phyloP scores from a whole-genome alignment of 768 basidiomycete genomes.

The Suillus americanus region DNA sequence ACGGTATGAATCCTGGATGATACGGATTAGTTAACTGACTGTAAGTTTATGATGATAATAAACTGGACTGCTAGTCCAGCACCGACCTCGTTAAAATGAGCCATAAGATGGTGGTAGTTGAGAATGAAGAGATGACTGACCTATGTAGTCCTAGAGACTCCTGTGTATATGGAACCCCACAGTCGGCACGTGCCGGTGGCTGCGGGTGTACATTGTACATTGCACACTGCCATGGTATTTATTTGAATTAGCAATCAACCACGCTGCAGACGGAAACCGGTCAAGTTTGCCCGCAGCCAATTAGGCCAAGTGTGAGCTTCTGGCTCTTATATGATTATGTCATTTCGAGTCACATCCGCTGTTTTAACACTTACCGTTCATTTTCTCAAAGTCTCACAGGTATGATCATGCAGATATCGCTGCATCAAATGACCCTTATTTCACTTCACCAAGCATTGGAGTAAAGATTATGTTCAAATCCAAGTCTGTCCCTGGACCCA shows the following conservation, averaged over 20 bases:
- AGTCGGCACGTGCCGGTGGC: background rate
- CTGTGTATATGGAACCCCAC: background rate
- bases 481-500: no score
- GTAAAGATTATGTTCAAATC: no score
- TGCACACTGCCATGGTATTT: background rate
- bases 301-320: no score
- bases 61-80: background rate
- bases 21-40: background rate
- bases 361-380: no score
- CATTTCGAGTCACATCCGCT: no score
- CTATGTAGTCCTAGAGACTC: background rate
- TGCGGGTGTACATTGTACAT: no score
- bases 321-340: no score
- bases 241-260: background rate
- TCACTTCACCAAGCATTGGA: no score
- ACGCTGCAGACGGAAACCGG: background rate
- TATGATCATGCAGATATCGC: no score
- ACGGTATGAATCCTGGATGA: conserved; percentile 32
- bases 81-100: conserved; percentile 25
- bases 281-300: background rate
- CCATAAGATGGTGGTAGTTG: background rate
- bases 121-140: background rate
- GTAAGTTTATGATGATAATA: background rate
- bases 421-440: no score
- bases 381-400: no score